Evolutionary conservation across 495 filamentous ascomycete species (phyloP), one percentile per base, ranked within the genome.

Genomic region (Aspergillus nidulans): DNA sequence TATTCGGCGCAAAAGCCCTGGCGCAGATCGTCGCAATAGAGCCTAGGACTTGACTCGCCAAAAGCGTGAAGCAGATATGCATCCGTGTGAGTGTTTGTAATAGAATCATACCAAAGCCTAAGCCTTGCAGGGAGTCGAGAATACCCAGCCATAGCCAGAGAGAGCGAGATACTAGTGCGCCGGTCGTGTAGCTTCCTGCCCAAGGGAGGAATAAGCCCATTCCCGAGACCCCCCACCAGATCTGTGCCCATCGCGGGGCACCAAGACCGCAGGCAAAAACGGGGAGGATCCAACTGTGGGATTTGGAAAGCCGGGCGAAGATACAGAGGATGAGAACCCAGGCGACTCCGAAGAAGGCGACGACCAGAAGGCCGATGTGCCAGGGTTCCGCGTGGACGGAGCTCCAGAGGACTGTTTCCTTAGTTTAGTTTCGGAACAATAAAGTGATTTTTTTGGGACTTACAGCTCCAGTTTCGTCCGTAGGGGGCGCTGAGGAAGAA

Each of bases 131-230:
- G 13, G 76, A 64, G 56, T 78, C 76, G 20, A 78, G 61, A 0
- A 78, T 71, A 39, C 77, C 77, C 0, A 80, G 71, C 77, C 77
- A 80, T 12, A 80, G 68, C 77, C 77, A 80, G 5, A 80, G 49
- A 60, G 70, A 70, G 23, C 77, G 71, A 18, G 74, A 76, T n/a
- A 72, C 66, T 3, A 80, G 60, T 3, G 77, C 77, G 1, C 76
- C 75, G 3, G 66, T 63, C 0, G 68, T 65, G 28, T 71, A 71
- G 20, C 62, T 68, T n/a, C 76, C 75, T 20, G 73, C 74, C 77
- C 77, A 80, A 13, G 77, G 77, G 6, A 80, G 67, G 60, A 71
- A 78, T 0, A 73, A 60, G 1, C 73, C 77, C 20, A 72, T 68
- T 1, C 71, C 73, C 13, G 75, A 77, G 21, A 71, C 76, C 46